Base-by-base conservation (phyloP, 805 yeast genomes). In the Kazachstania bromeliacearum region DNA sequence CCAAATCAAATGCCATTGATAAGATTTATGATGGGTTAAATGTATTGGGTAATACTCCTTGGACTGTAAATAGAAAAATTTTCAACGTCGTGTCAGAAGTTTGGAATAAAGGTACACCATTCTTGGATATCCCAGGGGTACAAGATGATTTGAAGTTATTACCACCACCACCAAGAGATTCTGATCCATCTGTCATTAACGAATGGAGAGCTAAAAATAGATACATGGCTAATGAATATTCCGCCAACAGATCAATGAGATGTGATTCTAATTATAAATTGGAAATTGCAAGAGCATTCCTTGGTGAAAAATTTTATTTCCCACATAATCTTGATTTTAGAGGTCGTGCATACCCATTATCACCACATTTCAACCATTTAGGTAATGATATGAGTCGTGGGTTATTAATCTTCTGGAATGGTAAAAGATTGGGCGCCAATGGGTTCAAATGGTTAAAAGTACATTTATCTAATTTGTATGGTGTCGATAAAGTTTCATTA, bases 261-360 rank as follows among this genome's bases (percentile, higher is more conserved):
- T 92, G 98, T 64, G 96, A 88, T 59, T 70, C 84, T 43, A 89
- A 92, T 57, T 92, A 92, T 59, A 92, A 85, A 57, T 63, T 92
- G 35, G 98, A 92, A 59, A 85, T 92, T 53, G 97, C 98, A 0
- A 71, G 97, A 45, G 96, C 95, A 0, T 85, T 80, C 59, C 61
- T 81, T 18, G 94, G 94, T 17, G 92, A 82, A 55, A 70, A 70
- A 47, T 71, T 82, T 48, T 81, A 71, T 52, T 82, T 82, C 64
- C 92, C 94, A 7, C 89, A 83, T 53, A 80, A 80, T 43, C 62
- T 82, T 38, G 94, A 82, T 57, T 82, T 82, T 51, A 71, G 94
- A 61, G 94, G 94, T 6, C 72, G 94, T 58, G 85, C 89, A 2
- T 82, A 82, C 50, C 94, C 94, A 17, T 59, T 82, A 28, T 74